Evolutionary conservation across 2,329 filamentous ascomycete genomes (phyloP).

Genomic region (Fusarium sarcochroum): DNA sequence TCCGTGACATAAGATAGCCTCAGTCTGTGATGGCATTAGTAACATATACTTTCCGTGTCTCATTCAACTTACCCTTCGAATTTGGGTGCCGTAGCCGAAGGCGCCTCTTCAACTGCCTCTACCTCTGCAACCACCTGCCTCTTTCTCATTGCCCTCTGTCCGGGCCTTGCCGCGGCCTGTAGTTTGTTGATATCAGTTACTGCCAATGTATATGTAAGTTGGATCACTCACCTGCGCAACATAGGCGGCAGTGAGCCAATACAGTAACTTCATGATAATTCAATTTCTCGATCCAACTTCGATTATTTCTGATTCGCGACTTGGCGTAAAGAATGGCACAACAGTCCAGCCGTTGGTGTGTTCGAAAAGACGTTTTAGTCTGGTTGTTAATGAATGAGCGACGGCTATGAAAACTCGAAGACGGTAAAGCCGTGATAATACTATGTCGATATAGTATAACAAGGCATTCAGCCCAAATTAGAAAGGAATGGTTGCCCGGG

Average conservation of each 20-base stretch:
- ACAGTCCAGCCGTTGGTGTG: slow-evolving; percentile 49
- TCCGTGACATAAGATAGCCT: slow-evolving; percentile 46
- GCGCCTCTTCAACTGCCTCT: slow-evolving; percentile 12
- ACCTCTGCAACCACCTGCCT: slow-evolving; percentile 33
- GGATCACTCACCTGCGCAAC: slow-evolving; percentile 37
- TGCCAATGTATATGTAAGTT: neutral
- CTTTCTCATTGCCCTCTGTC: slow-evolving; percentile 31
- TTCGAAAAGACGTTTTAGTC: neutral
- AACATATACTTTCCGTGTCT: neutral
- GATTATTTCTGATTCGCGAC: slow-evolving; percentile 19
- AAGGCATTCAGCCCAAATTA: slow-evolving; percentile 11
- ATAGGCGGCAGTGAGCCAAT: slow-evolving; percentile 40
- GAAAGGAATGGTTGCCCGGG: slow-evolving; percentile 42
- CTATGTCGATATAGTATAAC: slow-evolving; percentile 19
- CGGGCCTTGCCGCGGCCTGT: slow-evolving; percentile 39
- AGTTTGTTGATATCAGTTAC: slow-evolving; percentile 3
- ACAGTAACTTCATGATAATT: slow-evolving; percentile 32
- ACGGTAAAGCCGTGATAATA: neutral
- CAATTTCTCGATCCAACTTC: neutral
- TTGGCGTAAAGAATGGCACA: slow-evolving; percentile 27
- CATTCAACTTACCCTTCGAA: slow-evolving; percentile 45
- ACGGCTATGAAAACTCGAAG: slow-evolving; percentile 12
- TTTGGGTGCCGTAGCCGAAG: slow-evolving; percentile 20
- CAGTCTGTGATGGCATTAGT: slow-evolving; percentile 35
- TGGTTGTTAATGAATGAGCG: slow-evolving; percentile 24